These are phyloP conservation scores for Yamadazyma mexicana DNA, from an alignment of 1,139 yeast genomes.

Conservation along the genomic window DNA sequence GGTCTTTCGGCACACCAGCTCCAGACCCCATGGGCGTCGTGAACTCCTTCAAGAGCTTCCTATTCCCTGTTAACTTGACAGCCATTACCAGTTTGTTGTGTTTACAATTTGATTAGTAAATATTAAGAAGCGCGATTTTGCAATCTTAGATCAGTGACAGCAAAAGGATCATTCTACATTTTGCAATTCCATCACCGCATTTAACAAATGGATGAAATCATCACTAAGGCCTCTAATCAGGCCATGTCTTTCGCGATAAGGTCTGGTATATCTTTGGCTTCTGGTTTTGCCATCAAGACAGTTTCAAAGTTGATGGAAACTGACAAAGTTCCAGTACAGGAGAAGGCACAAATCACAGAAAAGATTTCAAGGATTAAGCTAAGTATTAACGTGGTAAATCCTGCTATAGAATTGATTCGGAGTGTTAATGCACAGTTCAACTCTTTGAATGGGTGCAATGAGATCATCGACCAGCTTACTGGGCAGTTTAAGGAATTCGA, in stretches of 20 bases:
- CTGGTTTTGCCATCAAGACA: conserved; percentile 72
- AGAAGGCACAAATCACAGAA: conserved; percentile 44
- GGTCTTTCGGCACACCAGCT: conserved; percentile 44
- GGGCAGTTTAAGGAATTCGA: conserved; percentile 63
- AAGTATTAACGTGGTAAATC: conserved; percentile 62
- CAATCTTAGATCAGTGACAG: neutral
- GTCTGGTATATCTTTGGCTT: conserved; percentile 75
- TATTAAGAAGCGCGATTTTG: conserved; percentile 1
- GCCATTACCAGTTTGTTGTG: conserved; percentile 4
- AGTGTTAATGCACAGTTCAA: conserved; percentile 70
- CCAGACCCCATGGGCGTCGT: conserved; percentile 50
- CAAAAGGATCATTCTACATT: neutral
- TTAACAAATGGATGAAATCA: conserved; percentile 41
- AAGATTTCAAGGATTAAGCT: conserved; percentile 51
- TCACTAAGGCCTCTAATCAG: conserved; percentile 68
- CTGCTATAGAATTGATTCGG: conserved; percentile 70
- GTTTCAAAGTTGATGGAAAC: conserved; percentile 56
- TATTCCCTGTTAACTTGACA: conserved; percentile 10
- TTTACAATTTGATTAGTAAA: conserved; percentile 1
- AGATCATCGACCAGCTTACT: conserved; percentile 56
- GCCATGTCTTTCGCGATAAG: conserved; percentile 79
- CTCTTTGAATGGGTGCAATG: conserved; percentile 56
- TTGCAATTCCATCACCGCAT: too few relatives aligned
- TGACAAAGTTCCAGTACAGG: conserved; percentile 57
- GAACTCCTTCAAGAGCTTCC: conserved; percentile 36